Conservation (phyloP, 768 basidiomycete genomes). For the Pleurotus eryngii region DNA sequence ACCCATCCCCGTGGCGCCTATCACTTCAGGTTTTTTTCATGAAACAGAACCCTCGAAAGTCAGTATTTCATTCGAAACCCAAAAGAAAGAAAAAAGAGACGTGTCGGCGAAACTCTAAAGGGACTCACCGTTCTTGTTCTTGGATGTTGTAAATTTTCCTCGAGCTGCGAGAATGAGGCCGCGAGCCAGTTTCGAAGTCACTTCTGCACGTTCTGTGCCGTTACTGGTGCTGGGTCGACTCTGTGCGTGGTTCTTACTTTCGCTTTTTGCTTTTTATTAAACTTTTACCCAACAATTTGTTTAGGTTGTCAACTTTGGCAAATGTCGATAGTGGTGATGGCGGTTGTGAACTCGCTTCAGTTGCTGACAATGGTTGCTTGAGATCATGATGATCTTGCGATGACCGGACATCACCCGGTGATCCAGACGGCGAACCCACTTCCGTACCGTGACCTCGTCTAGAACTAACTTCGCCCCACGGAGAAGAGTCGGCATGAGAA, state of each 20-base stretch:
- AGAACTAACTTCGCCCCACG: not conserved
- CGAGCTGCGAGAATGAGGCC: not conserved
- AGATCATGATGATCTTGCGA: slow-evolving; percentile 1
- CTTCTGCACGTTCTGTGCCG: slow-evolving; percentile 3
- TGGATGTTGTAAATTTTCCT: not conserved
- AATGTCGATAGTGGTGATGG: slow-evolving; percentile 8
- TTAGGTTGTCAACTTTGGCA: slow-evolving; percentile 6
- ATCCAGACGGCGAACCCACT: slow-evolving; percentile 6
- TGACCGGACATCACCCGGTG: slow-evolving; percentile 6
- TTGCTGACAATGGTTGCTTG: slow-evolving; percentile 5
- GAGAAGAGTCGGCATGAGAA: not conserved
- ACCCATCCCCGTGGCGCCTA: slow-evolving; percentile 1
- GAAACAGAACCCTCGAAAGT: slow-evolving; percentile 5
- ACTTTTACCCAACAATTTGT: slow-evolving; percentile 1
- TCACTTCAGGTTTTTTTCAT: not conserved
- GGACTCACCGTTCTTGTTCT: slow-evolving; percentile 1
- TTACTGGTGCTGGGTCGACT: slow-evolving; percentile 6
- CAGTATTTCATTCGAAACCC: not conserved
- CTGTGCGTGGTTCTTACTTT: not conserved
- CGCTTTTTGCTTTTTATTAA: not conserved
- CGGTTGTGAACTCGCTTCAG: slow-evolving; percentile 7
- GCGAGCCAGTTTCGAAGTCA: slow-evolving; percentile 5
- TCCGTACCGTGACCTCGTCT: not conserved
- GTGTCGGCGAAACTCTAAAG: not conserved
- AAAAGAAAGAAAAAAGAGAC: not conserved